phyloP scores from a whole-genome alignment of 495 filamentous ascomycete species.

The Aspergillus panamensis region DNA sequence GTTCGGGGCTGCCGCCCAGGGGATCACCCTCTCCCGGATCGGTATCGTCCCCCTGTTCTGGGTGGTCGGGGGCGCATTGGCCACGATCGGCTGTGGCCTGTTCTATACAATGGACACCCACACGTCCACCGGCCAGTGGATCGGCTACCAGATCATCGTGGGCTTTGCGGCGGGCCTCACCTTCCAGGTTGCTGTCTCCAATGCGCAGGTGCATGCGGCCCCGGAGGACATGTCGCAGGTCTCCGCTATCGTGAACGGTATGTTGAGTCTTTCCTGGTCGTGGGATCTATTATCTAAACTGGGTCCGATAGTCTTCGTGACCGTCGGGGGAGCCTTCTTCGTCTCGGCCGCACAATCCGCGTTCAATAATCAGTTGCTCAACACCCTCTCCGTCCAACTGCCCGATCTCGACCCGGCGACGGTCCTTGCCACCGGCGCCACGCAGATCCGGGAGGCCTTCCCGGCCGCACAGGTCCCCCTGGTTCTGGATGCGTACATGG shows the following conservation, averaged over 20 bases:
- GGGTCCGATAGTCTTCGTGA: neutral
- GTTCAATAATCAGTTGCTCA: conserved; percentile 43
- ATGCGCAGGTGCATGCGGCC: conserved; percentile 16
- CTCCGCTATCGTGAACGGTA: conserved; percentile 18
- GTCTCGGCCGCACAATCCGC: conserved; percentile 45
- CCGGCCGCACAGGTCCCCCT: conserved; percentile 36
- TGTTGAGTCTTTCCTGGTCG: neutral
- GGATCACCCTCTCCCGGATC: conserved; percentile 31
- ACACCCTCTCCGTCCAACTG: conserved; percentile 38
- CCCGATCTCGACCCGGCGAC: conserved; percentile 13
- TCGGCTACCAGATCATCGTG: conserved; percentile 39
- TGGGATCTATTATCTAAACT: neutral
- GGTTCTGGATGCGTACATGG: conserved; percentile 57
- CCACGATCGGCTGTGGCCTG: conserved; percentile 54
- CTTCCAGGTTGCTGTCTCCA: conserved; percentile 25
- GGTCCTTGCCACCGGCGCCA: conserved; percentile 43
- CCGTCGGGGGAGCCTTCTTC: conserved; percentile 44
- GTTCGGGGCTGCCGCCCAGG: conserved; percentile 31
- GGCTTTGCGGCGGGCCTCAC: conserved; percentile 33
- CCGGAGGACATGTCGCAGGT: conserved; percentile 19
- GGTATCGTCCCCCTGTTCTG: conserved; percentile 43
- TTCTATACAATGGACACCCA: conserved; percentile 27
- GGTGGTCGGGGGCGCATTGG: neutral
- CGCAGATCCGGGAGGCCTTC: conserved; percentile 47
- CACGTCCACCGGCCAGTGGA: conserved; percentile 29